Evolutionary conservation across 805 yeast genomes (phyloP), one percentile per base, ranked within the genome.

Genomic region (Starmerella gropengiesseri): DNA sequence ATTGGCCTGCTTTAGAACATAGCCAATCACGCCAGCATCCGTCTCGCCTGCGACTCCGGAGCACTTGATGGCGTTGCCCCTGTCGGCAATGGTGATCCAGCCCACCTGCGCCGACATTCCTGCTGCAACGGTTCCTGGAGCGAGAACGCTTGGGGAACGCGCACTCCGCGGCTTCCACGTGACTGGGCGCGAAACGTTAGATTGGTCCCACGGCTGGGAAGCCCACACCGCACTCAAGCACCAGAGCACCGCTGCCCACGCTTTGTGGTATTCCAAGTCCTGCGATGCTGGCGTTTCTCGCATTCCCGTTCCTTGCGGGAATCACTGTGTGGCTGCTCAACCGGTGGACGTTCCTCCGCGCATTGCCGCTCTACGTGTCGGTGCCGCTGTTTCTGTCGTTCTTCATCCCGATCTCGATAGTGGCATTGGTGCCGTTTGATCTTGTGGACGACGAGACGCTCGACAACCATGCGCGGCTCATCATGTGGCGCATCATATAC

Each of bases 391-490:
- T 44, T 12, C 18, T 54, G 19, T 44, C 93, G 13, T 71, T 83
- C 7, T 78, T 73, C 57, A 70, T 84, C 31, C 94, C 94, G 9
- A 65, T 81, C 18, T 79, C 89, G 7, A 79, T 80, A 37, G 74
- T 81, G 1, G 76, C 78, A 37, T 64, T 84, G 6, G 67, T 83
- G 17, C 94, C 94, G 1, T 68, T 80, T 23, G 94, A 84, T 60
- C 69, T 82, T 35, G 70, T 80, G 18, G 73, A 81, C 9, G 59
- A 66, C 19, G 60, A 61, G 18, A 53, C 63, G 9, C 57, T 81
- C 32, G 69, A 73, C n/a, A 64, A 64, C 41, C 44, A 55, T 1
- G 66, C 67, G 8, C 67, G 80, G 5, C 62, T 75, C n/a, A 55
- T 66, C 4, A 55, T 80, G 30, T 84, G 94, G 94, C 71, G 80